Evolutionary conservation across 306 rosid species (phyloP).

Genomic region (Mimosa pudica): DNA sequence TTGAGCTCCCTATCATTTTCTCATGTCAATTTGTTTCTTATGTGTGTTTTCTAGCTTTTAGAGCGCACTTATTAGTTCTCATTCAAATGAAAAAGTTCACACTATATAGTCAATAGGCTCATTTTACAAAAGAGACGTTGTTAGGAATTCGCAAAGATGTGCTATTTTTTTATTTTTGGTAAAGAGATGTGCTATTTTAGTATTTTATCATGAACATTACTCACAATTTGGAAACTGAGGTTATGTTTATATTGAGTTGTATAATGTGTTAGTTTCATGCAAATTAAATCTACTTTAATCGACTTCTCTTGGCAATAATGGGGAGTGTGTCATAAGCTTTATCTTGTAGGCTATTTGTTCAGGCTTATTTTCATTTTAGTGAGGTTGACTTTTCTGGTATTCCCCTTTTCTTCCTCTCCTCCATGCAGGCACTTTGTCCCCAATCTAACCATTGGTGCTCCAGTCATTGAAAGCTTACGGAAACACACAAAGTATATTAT

Average conservation of each 20-base stretch:
- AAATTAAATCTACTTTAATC: slow-evolving; percentile 24
- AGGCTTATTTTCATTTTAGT: slow-evolving; percentile 7
- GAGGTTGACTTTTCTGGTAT: slow-evolving; percentile 10
- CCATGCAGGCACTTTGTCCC: slow-evolving; percentile 85
- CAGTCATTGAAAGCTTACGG: slow-evolving; percentile 90
- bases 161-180: neutral
- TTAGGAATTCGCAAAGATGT: slow-evolving; percentile 8
- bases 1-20: neutral
- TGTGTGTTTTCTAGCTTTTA: slow-evolving; percentile 1
- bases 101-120: neutral
- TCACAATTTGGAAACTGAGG: neutral
- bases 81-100: neutral
- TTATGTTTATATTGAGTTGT: slow-evolving; percentile 13
- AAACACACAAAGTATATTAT: slow-evolving; percentile 75
- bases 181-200: neutral
- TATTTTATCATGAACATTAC: slow-evolving; percentile 2
- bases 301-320: slow-evolving; percentile 30
- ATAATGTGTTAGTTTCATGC: slow-evolving; percentile 17
- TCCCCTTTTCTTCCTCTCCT: slow-evolving; percentile 21
- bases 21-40: slow-evolving; percentile 13
- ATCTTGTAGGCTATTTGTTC: neutral
- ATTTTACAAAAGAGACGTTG: neutral
- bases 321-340: slow-evolving; percentile 22
- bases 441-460: slow-evolving; percentile 92
- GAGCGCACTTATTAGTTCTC: neutral